phyloP scores from a whole-genome alignment of 495 filamentous ascomycete genomes.

The Parmelia sp. region DNA sequence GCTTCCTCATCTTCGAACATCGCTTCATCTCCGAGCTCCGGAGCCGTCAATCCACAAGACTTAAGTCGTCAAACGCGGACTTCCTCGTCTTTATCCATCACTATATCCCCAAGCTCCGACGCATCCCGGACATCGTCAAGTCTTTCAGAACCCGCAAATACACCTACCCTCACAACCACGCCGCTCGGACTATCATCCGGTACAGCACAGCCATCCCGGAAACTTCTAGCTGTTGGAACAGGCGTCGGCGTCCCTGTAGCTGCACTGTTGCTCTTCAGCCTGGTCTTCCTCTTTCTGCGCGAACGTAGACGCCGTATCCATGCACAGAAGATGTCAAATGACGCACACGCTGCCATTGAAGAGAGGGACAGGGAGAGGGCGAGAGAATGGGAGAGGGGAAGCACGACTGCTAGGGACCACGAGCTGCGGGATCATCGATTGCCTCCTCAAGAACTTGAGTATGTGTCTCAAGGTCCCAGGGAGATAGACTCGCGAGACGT shows the following conservation, averaged over 20 bases:
- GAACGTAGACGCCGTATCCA: slow-evolving; percentile 2
- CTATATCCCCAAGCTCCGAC: neutral
- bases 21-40: neutral
- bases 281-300: slow-evolving; percentile 1
- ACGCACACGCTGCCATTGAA: neutral
- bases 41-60: neutral
- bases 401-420: neutral
- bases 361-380: neutral
- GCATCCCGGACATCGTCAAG: neutral
- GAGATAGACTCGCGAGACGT: slow-evolving; percentile 7
- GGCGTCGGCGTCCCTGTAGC: neutral
- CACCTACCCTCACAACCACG: neutral
- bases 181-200: neutral
- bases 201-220: neutral
- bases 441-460: slow-evolving; percentile 8
- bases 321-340: neutral
- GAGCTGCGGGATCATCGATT: neutral
- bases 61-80: neutral
- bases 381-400: neutral
- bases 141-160: neutral
- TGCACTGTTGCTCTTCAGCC: neutral
- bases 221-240: neutral
- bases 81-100: neutral
- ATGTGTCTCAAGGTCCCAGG: neutral
- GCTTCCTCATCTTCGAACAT: neutral